Evolutionary conservation across 768 basidiomycete species (phyloP), one percentile per base, ranked within the genome.

Genomic region (Boletus rex-veris): DNA sequence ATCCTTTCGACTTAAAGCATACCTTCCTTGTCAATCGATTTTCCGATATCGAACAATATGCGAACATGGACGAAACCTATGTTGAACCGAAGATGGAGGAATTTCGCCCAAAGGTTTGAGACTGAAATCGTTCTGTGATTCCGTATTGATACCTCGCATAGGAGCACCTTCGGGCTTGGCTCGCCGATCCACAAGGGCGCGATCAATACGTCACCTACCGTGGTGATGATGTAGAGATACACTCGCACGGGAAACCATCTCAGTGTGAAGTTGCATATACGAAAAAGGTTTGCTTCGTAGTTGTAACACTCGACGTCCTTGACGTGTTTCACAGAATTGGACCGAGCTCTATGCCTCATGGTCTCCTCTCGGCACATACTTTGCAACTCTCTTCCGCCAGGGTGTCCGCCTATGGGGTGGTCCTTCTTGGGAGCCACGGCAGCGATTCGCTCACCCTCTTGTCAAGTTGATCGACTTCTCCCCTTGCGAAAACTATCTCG

Each of bases 351-450:
- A 96, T 72, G 86, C 93, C 18, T 88, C 90, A 30, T 99, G 97
- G 97, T 98, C 97, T 19, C 95, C 95, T 18, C 79, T 88, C 49
- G 97, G 97, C 33, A 98, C 95, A n/a, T 92, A 88, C 67, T 79
- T 98, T 57, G 88, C 93, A 37, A 94, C 96, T 2, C 81, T 98
- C 44, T 95, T 98, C 69, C 84, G 92, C 38, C 94, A 92, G 70
- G 97, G 97, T 71, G 90, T 98, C 54, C 89, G 92, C 30, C 78
- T 98, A 36, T 98, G 95, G 92, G 96, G 93, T 45, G 97, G 97
- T 12, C 73, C 86, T 26, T 92, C 91, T 11, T 98, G 92, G 87
- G 84, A 88, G 59, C 85, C 82, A 44, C 85, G 91, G 58, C 86
- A 90, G 66, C 88, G 92, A 43, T 98, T 97, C 68, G 93, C 93